Percentiles rank a stretch among this genome's conserved stretches.
phyloP scores from a whole-genome alignment of 441 rosid genomes.

The Adansonia rubrostipa region DNA sequence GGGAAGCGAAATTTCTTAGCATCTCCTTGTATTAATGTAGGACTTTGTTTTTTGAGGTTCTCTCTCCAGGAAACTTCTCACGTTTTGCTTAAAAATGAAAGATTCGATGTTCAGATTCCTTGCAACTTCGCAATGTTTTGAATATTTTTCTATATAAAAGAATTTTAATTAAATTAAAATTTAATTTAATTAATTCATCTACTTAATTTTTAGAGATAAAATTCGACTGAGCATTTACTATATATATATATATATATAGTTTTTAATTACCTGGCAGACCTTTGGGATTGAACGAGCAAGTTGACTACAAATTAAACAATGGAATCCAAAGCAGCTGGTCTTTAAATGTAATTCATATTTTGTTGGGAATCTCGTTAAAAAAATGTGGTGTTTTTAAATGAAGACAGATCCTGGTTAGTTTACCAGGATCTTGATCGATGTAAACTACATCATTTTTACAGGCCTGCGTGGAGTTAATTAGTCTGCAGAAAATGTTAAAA shows the following conservation, averaged over 20 bases:
- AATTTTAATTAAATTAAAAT: too few relatives aligned
- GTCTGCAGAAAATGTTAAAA: too few relatives aligned
- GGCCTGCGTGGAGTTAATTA: too few relatives aligned
- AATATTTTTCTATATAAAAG: too few relatives aligned
- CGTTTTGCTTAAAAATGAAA: neutral
- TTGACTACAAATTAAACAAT: neutral
- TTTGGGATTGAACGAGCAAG: neutral
- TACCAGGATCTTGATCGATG: neutral
- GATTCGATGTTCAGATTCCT: neutral
- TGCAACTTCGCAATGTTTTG: neutral
- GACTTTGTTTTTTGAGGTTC: neutral
- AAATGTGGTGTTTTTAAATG: too few relatives aligned
- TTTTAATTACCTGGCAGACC: neutral
- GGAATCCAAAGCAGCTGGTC: neutral
- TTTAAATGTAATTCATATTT: neutral
- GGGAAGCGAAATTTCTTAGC: neutral
- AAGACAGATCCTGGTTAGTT: neutral
- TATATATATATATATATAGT: too few relatives aligned
- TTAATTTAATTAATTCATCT: too few relatives aligned
- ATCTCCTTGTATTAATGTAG: neutral
- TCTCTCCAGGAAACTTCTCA: neutral
- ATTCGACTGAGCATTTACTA: too few relatives aligned
- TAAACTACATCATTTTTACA: neutral
- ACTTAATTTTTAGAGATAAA: too few relatives aligned
- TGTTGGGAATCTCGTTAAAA: too few relatives aligned